phyloP scores from a whole-genome alignment of 176 grass and related monocot species.

The Raddia guianensis region DNA sequence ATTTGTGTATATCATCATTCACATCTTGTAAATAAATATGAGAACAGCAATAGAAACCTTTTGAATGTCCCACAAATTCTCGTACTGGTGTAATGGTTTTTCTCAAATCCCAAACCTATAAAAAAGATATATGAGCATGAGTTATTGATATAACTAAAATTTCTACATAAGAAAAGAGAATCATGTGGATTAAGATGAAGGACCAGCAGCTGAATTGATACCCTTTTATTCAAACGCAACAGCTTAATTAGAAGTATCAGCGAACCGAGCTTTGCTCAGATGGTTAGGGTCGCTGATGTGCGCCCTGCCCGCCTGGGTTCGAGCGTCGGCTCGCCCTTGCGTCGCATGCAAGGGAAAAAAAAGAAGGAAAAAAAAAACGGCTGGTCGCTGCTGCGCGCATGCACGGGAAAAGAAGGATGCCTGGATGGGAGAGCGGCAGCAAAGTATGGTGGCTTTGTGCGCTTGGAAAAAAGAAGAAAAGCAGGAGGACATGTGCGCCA shows the following conservation, averaged over 20 bases:
- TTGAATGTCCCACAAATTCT: slow-evolving; percentile 93
- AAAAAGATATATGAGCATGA: slow-evolving; percentile 41
- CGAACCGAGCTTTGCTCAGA: too few relatives aligned
- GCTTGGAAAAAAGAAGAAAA: too few relatives aligned
- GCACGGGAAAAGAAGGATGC: too few relatives aligned
- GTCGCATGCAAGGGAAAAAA: too few relatives aligned
- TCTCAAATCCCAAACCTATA: slow-evolving; percentile 98
- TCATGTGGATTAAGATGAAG: slow-evolving; percentile 10
- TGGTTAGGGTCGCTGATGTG: too few relatives aligned
- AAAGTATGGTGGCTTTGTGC: too few relatives aligned
- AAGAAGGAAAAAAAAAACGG: too few relatives aligned
- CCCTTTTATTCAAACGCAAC: slow-evolving; percentile 13
- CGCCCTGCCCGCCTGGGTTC: too few relatives aligned
- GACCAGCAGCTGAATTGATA: background rate
- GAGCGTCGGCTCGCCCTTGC: too few relatives aligned
- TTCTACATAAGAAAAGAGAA: background rate
- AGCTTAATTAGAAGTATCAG: background rate
- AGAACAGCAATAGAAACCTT: slow-evolving; percentile 65
- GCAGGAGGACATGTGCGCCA: too few relatives aligned
- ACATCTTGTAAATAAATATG: slow-evolving; percentile 13
- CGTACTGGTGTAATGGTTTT: slow-evolving; percentile 96
- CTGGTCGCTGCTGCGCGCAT: too few relatives aligned
- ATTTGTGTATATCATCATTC: slow-evolving; percentile 24
- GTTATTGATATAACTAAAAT: slow-evolving; percentile 17
- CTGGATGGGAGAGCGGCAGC: too few relatives aligned